A percentile compares a stretch with the other conserved stretches of the same genome.
Evolutionary conservation across 805 yeast genomes (phyloP).

Genomic region (Candida methanosorbosa): DNA sequence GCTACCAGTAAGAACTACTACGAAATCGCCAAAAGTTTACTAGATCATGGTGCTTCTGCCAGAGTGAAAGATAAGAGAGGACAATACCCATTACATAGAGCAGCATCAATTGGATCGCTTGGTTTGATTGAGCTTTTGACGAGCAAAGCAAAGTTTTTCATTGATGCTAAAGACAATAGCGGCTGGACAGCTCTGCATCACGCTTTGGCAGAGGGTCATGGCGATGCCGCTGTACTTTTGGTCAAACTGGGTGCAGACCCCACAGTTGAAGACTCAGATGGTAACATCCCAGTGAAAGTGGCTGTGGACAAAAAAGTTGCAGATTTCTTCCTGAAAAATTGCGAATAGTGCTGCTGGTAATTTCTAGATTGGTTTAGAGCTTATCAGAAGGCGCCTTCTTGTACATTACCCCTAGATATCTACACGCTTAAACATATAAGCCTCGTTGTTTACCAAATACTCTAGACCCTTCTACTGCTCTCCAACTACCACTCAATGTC

Average conservation of each 20-base stretch:
- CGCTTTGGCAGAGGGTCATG: conserved; percentile 85
- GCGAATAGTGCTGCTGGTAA: too few relatives aligned
- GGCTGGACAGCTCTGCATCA: conserved; percentile 90
- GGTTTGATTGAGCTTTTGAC: conserved; percentile 48
- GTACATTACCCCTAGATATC: too few relatives aligned
- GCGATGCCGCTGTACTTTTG: conserved; percentile 59
- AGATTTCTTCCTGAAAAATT: conserved; percentile 26
- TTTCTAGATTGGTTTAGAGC: too few relatives aligned
- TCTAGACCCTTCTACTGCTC: too few relatives aligned
- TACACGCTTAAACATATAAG: too few relatives aligned
- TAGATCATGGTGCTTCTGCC: conserved; percentile 52
- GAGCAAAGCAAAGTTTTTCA: conserved; percentile 44
- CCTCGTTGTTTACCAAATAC: too few relatives aligned
- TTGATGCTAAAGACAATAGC: conserved; percentile 57
- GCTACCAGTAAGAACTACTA: conserved; percentile 65
- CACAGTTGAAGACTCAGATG: conserved; percentile 37
- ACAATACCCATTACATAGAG: conserved; percentile 69
- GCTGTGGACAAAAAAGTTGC: conserved; percentile 45
- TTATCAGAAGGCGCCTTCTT: too few relatives aligned
- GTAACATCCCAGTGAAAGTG: conserved; percentile 44
- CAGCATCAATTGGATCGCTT: conserved; percentile 67
- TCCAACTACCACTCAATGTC: too few relatives aligned
- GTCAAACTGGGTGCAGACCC: conserved; percentile 64
- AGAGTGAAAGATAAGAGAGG: conserved; percentile 60
- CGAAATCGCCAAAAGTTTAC: conserved; percentile 43